A percentile compares a stretch with the other conserved stretches of the same genome.
These are phyloP conservation scores for Fusarium subglutinans DNA, from an alignment of 2,329 filamentous ascomycete species.

Conservation along the genomic window DNA sequence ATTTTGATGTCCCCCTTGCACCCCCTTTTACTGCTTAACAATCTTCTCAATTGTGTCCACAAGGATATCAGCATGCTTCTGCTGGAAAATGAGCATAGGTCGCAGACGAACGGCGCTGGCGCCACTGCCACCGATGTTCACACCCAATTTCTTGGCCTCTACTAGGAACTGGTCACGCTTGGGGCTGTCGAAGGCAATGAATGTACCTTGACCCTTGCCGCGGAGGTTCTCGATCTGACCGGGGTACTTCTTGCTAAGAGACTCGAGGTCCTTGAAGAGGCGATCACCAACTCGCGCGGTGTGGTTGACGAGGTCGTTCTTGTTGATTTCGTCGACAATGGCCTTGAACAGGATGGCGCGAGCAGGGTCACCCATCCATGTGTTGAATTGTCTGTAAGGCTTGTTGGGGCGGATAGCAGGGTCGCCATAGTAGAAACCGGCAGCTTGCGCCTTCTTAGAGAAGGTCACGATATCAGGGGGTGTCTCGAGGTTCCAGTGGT, in stretches of 20 bases:
- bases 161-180: constrained; percentile 80
- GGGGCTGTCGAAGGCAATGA: constrained; percentile 90
- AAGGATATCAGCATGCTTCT: constrained; percentile 88
- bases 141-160: constrained; percentile 79
- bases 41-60: constrained; percentile 82
- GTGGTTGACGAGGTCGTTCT: constrained; percentile 78
- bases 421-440: constrained; percentile 91
- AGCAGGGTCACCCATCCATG: constrained; percentile 94
- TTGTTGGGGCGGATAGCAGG: constrained; percentile 84
- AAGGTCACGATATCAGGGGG: constrained; percentile 96
- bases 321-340: constrained; percentile 83
- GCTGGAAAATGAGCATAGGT: constrained; percentile 93
- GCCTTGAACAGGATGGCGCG: constrained; percentile 85
- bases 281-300: constrained; percentile 83
- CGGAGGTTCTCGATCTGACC: constrained; percentile 83
- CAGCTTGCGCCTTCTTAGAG: constrained; percentile 93
- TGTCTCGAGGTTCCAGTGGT: constrained; percentile 84
- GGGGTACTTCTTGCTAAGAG: constrained; percentile 75
- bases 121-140: constrained; percentile 90
- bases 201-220: constrained; percentile 88
- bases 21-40: constrained; percentile 55
- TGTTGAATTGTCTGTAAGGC: constrained; percentile 96
- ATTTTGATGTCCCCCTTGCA: neutral
- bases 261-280: constrained; percentile 75
- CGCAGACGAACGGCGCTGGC: constrained; percentile 78